Evolutionary conservation across 202 grass and related monocot species (phyloP), one percentile per base, ranked within the genome.

Genomic region (Carex arenaria): DNA sequence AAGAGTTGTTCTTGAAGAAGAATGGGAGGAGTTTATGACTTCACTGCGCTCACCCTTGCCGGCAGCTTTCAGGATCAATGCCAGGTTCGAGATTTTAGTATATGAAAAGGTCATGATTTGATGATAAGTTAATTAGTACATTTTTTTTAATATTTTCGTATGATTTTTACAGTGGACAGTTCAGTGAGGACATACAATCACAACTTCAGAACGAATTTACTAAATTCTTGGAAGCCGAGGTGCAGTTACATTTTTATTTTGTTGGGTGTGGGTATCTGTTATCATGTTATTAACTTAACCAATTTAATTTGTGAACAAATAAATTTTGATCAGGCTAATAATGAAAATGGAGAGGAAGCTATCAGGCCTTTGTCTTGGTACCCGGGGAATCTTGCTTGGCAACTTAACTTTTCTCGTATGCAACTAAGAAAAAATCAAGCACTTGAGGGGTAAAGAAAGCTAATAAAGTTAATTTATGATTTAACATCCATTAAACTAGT

Each of bases 341-440:
- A 98, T 85, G 93, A 90, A 9, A 86, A 89, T 85, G 93, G 87
- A 85, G 72, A 93, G 65, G 88, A 90, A 72, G 95, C 95, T 88
- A 98, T 98, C 75, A 83, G 93, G 43, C 90, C 95, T 83, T 92
- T 98, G 86, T 64, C 91, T 82, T 98, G 95, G 95, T 98, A 98
- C 86, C 95, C 95, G 15, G 88, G 91, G 82, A 98, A 98, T 79
- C 90, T 98, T 92, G 95, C 95, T 18, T 98, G 95, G 95, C 95
- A 98, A 83, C 88, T 95, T 85, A 98, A 98, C 80, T 98, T 98
- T 86, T 98, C 95, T 72, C 86, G 95, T 74, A 98, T 95, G 92
- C 89, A 98, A 81, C 88, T 98, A 61, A 95, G 95, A 76, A 98
- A 94, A 92, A 98, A 93, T 61, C 93, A 98, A 76, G 91, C 95